These are phyloP conservation scores for Apiospora arundinis DNA, from an alignment of 2,329 filamentous ascomycete genomes.

Conservation along the genomic window DNA sequence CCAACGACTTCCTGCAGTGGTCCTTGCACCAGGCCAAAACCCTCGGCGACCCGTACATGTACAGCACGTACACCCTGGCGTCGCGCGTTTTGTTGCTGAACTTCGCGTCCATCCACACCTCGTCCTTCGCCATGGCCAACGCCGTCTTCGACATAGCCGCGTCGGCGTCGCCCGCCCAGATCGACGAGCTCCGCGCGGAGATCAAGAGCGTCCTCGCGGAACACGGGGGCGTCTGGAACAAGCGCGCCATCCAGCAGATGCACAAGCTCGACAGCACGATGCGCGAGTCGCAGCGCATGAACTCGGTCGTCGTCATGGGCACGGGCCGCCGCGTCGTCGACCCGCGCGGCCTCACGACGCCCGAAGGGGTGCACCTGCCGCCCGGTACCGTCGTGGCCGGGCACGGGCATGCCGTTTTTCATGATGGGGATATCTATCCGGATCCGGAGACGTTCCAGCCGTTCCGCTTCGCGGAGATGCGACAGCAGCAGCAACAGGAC, in stretches of 20 bases:
- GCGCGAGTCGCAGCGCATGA: constrained; percentile 47
- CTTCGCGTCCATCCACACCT: constrained; percentile 58
- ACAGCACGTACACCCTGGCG: constrained; percentile 39
- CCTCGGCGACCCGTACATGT: constrained; percentile 36
- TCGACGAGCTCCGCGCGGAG: constrained; percentile 53
- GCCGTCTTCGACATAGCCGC: constrained; percentile 51
- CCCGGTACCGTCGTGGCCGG: constrained; percentile 37
- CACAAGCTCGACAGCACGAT: constrained; percentile 48
- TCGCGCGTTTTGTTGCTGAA: constrained; percentile 49
- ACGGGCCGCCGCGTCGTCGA: constrained; percentile 34
- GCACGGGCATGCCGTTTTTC: constrained; percentile 37
- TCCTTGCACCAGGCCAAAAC: constrained; percentile 45
- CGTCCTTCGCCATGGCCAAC: constrained; percentile 47
- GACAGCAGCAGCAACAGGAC: constrained; percentile 5
- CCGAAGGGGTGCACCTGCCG: constrained; percentile 43
- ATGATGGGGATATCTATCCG: constrained; percentile 52
- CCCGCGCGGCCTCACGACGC: constrained; percentile 39
- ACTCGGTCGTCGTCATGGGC: constrained; percentile 40
- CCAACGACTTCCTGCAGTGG: constrained; percentile 55
- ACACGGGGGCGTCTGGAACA: constrained; percentile 40
- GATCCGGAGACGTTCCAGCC: constrained; percentile 45
- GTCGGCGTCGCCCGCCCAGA: constrained; percentile 40
- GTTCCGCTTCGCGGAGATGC: constrained; percentile 34
- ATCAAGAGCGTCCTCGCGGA: constrained; percentile 41
- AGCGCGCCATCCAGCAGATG: constrained; percentile 42